phyloP scores from a whole-genome alignment of 495 filamentous ascomycete species.

The Xylaria castorea region DNA sequence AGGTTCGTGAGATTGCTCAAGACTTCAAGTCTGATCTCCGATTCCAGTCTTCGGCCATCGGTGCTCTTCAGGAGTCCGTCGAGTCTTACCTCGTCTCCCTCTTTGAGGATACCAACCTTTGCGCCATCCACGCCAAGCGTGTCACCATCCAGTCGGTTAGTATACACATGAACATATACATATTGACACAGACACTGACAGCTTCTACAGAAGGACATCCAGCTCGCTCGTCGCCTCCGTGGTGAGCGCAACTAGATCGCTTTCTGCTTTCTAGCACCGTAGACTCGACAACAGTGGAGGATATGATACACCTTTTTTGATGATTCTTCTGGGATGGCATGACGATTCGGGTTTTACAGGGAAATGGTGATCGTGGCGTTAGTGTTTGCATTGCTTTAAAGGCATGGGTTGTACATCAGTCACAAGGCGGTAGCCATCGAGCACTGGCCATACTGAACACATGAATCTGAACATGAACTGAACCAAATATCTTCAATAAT shows the following conservation, averaged over 20 bases:
- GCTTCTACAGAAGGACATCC: constrained; percentile 81
- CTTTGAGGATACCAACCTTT: constrained; percentile 99
- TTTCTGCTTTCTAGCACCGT: constrained; percentile 18
- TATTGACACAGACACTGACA: constrained; percentile 45
- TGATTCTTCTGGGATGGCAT: constrained; percentile 44
- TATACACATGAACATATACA: constrained; percentile 22
- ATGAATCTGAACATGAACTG: constrained; percentile 32
- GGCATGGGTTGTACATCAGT: constrained; percentile 45
- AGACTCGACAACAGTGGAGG: constrained; percentile 30
- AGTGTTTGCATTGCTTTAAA: constrained; percentile 42
- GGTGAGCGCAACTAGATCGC: constrained; percentile 77
- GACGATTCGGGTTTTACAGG: constrained; percentile 43
- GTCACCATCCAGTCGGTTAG: constrained; percentile 81
- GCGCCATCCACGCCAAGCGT: constrained; percentile 99
- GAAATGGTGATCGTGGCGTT: constrained; percentile 52
- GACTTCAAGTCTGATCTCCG: constrained; percentile 99
- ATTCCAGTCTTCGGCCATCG: constrained; percentile 99
- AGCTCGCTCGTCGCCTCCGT: constrained; percentile 94
- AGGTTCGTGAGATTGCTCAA: constrained; percentile 97
- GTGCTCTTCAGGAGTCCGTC: constrained; percentile 99
- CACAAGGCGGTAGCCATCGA: constrained; percentile 22
- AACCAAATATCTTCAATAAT: neutral
- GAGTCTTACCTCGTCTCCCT: constrained; percentile 99
- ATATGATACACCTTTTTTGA: constrained; percentile 34
- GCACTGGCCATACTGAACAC: constrained; percentile 35